Base-by-base conservation (phyloP, 768 basidiomycete genomes). In the Lactarius indigo region DNA sequence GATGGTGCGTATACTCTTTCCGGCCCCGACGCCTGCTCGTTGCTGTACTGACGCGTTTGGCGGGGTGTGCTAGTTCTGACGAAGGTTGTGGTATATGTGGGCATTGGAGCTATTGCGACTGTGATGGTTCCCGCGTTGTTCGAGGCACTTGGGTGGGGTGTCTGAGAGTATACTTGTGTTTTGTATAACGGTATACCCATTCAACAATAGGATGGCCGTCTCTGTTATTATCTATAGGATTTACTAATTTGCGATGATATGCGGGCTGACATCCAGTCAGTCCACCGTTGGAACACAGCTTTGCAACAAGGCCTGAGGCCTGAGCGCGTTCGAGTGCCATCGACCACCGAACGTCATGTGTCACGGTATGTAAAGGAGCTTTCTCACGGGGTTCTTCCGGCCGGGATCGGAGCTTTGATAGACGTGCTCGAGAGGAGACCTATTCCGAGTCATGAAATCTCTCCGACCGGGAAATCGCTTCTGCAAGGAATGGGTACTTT, bases 81-180 rank as follows among this genome's bases (percentile, higher is more conserved):
- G 31, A 96, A 95, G 79, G 87, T 95, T 15, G 86, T 93, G 54
- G 94, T 96, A 5, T 96, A 98, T 74, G 82, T 84, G 59, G 95
- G 96, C 0, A 96, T 98, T 66, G 93, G 85, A 0, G 76, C 90
- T 17, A 73, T 95, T 15, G 84, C 88, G 2, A 76, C 79, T 17
- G 86, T 89, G 69, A 75, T 79, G 0, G 78, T 89, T 37, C 93
- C 93, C 0, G 77, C 88, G 15, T 74, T 85, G 71, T 94, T 92
- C 71, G 86, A 89, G 70, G 60, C 84, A 2, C 70, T 90, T 8
- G 90, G 87, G 1, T 90, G 86, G 87, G 90, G 90, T 28, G 80
- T 88, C 31, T 67, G 41, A 59, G 18, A 9, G 18, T 57, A 5
- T 0, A n/a, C n/a, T 18, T 26, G 31, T 57, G 30, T 10, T 31